A percentile compares a stretch with the other conserved stretches of the same genome.
phyloP scores from a whole-genome alignment of 305 asterid species.

The Solanum aculeatissimum region DNA sequence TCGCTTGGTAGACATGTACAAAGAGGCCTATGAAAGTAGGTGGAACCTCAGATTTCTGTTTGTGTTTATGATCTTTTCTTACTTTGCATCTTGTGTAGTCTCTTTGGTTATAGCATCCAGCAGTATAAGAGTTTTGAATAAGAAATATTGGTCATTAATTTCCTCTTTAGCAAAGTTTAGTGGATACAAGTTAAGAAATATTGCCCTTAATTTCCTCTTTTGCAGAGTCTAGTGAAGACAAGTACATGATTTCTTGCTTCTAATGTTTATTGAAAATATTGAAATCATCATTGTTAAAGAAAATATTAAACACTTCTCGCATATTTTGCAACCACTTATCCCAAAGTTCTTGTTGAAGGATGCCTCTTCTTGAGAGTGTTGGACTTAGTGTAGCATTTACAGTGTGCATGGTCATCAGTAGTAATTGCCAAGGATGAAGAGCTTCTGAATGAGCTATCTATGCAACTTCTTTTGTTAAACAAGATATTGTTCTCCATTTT shows the following conservation, averaged over 20 bases:
- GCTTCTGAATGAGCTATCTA: neutral
- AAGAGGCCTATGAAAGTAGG: conserved; percentile 84
- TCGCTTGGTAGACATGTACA: conserved; percentile 87
- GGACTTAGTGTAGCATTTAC: neutral
- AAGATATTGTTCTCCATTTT: neutral
- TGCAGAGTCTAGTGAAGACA: neutral
- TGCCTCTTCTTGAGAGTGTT: neutral
- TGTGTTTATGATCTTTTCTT: neutral
- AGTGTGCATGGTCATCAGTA: neutral
- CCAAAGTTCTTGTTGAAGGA: neutral
- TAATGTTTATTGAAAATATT: neutral
- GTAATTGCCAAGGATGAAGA: neutral
- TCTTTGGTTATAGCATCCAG: neutral
- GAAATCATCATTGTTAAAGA: neutral
- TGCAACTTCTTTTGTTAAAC: neutral
- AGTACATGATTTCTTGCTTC: neutral
- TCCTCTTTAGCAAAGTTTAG: neutral
- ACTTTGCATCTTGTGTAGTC: neutral
- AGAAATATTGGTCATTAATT: neutral
- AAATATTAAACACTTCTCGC: neutral
- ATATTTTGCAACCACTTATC: neutral
- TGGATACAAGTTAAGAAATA: neutral
- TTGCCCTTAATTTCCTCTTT: neutral
- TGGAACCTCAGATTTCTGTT: neutral
- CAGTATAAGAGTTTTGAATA: neutral